phyloP scores from a whole-genome alignment of 768 basidiomycete genomes.

The Dentipellis sp. region DNA sequence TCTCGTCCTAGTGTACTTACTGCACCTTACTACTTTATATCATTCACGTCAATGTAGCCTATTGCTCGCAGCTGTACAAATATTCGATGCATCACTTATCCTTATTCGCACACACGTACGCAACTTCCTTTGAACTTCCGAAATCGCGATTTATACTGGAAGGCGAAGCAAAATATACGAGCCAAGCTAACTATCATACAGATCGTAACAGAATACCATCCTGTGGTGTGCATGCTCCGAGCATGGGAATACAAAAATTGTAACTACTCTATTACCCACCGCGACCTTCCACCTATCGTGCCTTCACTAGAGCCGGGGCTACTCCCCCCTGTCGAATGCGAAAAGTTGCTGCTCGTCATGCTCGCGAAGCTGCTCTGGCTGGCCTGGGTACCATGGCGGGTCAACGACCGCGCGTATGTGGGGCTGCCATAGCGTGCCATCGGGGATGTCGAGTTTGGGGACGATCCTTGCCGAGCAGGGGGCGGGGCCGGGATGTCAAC shows the following conservation, averaged over 20 bases:
- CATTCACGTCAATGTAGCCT: background rate
- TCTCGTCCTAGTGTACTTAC: background rate
- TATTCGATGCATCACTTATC: background rate
- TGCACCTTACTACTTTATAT: background rate
- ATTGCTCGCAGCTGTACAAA: background rate
- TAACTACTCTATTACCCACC: constrained; percentile 51
- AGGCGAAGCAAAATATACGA: background rate
- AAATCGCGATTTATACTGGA: background rate
- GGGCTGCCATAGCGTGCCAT: background rate
- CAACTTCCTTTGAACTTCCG: background rate
- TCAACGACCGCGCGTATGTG: constrained; percentile 10
- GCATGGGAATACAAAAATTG: background rate
- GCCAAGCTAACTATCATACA: no score
- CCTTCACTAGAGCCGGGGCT: background rate
- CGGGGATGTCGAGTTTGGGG: background rate
- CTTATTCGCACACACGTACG: background rate
- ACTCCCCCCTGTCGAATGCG: background rate
- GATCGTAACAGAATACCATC: background rate
- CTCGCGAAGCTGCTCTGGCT: constrained; percentile 35
- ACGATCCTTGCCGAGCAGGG: background rate
- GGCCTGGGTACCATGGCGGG: constrained; percentile 26
- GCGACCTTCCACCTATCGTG: constrained; percentile 20
- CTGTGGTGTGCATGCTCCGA: constrained; percentile 1
- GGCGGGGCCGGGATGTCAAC: constrained; percentile 3
- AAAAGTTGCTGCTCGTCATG: constrained; percentile 6